Base-by-base conservation (phyloP, 805 yeast species). In the Candida anglica region DNA sequence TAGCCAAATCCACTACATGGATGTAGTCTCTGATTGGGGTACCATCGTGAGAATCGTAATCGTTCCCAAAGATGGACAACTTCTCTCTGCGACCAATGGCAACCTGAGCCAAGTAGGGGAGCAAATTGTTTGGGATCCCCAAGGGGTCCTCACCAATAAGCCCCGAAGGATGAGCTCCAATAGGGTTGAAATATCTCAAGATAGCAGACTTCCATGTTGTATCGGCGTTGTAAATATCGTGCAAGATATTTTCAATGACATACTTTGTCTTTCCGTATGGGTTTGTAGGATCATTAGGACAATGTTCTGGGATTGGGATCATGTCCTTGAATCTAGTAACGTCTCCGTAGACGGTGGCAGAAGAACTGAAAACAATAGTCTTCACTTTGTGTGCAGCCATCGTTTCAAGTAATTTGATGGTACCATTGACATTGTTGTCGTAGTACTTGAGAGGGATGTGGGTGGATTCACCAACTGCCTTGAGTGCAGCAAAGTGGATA, bases 121-220 rank as follows among this genome's bases (percentile, higher is more conserved):
- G 64, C 46, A 85, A 60, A 47, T 85, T 84, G 60, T 81, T 82
- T 31, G 94, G 91, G 33, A 77, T 68, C 10, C 89, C 89, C 40
- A 75, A 63, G 5, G 89, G 89, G 53, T 84, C 89, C 50, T 86
- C 94, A 24, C 94, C 94, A 39, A 85, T 68, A 22, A 77, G 58
- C 9, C 93, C 93, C 2, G 86, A 76, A 3, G 89, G 85, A 52
- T 85, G 94, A 13, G 93, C 91, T 24, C 94, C 94, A 44, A 83
- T 81, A 22, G 94, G 93, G 51, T 85, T 84, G 65, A 83, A 85
- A 59, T 84, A 86, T 37, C 93, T 71, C 48, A 86, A 63, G 32
- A 83, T 68, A 4, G 88, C 91, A 25, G 69, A 57, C 27, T 63
- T 62, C 78, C 78, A 74, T 2, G 27, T 17, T 3, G 55, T 48